These are phyloP conservation scores for Halophytophthora batemanensis DNA, from an alignment of 352 stramenopile species.

Conservation along the genomic window DNA sequence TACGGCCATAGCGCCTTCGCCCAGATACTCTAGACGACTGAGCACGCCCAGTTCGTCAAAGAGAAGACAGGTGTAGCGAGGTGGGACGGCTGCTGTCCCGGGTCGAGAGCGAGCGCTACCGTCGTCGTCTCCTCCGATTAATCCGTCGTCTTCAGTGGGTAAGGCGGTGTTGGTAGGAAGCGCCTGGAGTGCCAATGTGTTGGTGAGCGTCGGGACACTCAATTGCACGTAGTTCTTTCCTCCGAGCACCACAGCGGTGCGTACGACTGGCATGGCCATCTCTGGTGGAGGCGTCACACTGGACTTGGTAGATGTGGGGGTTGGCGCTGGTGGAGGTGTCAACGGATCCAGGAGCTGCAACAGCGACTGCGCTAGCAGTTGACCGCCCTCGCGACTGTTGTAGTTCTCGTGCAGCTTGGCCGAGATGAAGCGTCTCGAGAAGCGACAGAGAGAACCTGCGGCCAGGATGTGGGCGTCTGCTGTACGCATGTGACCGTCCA, in stretches of 20 bases:
- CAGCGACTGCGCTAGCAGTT: constrained; percentile 60
- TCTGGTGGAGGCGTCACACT: constrained; percentile 52
- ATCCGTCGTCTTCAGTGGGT: constrained; percentile 8
- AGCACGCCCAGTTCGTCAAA: constrained; percentile 80
- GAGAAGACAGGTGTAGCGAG: constrained; percentile 63
- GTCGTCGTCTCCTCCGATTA: constrained; percentile 14
- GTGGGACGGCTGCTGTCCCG: constrained; percentile 8
- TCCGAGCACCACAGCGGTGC: constrained; percentile 34
- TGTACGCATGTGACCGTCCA: constrained; percentile 84
- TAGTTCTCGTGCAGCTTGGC: constrained; percentile 77
- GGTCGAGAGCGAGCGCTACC: constrained; percentile 18
- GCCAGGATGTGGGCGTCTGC: constrained; percentile 77
- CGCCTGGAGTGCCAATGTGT: constrained; percentile 59
- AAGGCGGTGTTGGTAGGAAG: constrained; percentile 44
- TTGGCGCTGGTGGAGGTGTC: constrained; percentile 3
- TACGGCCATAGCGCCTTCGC: constrained; percentile 47
- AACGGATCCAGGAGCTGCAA: constrained; percentile 67
- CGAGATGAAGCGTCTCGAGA: constrained; percentile 79
- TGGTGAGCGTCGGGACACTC: constrained; percentile 63
- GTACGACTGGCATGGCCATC: constrained; percentile 69
- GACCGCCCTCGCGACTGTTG: constrained; percentile 71
- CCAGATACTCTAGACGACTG: constrained; percentile 69
- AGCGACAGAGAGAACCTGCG: constrained; percentile 68
- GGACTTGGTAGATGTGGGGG: neutral
- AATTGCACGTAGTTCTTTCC: constrained; percentile 72